Evolutionary conservation across 495 filamentous ascomycete genomes (phyloP), one percentile per base, ranked within the genome.

Genomic region (Chaetomidium leptoderma): DNA sequence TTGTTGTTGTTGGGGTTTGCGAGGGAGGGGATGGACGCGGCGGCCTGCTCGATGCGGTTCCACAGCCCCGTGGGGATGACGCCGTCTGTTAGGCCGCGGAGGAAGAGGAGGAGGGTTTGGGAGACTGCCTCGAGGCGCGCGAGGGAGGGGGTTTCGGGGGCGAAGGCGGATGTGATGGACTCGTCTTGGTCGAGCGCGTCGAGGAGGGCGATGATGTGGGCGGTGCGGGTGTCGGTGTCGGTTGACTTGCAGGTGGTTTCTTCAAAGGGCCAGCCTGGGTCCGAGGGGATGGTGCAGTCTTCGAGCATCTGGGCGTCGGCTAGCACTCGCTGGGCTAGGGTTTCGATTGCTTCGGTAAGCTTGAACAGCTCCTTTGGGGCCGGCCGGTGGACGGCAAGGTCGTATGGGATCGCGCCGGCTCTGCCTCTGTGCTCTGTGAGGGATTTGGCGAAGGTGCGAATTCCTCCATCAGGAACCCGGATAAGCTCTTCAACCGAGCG

Each of bases 291-390:
- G 19, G 72, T 66, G 80, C 83, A 87, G 1, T 81, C 76, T 53
- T 83, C 82, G 3, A 82, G 81, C 90, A 95, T 96, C 57, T 84
- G 83, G 77, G 86, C 87, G 63, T 96, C 92, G 6, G 91, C 92
- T 26, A 90, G 68, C 4, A 81, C 84, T 11, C 90, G 81, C 58
- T 92, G 87, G 4, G 79, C 79, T 42, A 96, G 74, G 45, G 79
- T 78, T 61, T 92, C 90, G 61, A 96, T 79, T 3, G 85, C 82
- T 63, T 95, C 88, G 11, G 90, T 97, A 61, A 98, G 81, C 65
- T 83, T 84, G 72, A 95, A 95, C 32, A 97, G 80, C 63, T 96
- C 92, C 36, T 86, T 81, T 1, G 93, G 92, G 11, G 88, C 74
- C 9, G 71, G 74, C 24, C 69, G 68, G 55, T 77, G 71, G 23